Percentiles rank a stretch among this genome's conserved stretches.
Conservation (phyloP, 2,329 filamentous ascomycete species). For the Neoscytalidium dimidiatum region DNA sequence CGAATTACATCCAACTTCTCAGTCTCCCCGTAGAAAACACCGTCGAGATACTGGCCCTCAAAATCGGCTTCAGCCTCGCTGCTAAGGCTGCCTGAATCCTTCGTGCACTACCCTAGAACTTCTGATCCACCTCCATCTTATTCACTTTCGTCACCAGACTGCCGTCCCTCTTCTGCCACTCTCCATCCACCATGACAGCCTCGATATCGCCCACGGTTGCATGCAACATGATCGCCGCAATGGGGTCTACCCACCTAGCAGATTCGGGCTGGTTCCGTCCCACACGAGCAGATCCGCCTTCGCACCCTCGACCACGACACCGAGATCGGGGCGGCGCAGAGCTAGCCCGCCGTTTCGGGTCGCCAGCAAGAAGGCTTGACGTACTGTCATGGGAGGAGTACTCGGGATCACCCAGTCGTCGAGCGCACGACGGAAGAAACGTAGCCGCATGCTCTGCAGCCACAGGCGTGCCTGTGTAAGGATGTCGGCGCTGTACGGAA, state of each 20-base stretch:
- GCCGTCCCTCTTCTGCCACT: slow-evolving; percentile 51
- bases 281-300: slow-evolving; percentile 59
- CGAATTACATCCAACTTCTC: too few species aligned
- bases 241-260: slow-evolving; percentile 59
- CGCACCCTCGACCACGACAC: slow-evolving; percentile 53
- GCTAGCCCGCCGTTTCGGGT: slow-evolving; percentile 56
- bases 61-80: too few species aligned
- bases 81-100: slow-evolving; percentile 30
- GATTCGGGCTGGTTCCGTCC: slow-evolving; percentile 49
- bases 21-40: too few species aligned
- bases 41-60: too few species aligned
- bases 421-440: slow-evolving; percentile 43
- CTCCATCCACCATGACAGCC: slow-evolving; percentile 53
- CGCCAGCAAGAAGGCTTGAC: slow-evolving; percentile 58
- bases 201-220: slow-evolving; percentile 55
- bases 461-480: slow-evolving; percentile 54
- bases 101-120: slow-evolving; percentile 25
- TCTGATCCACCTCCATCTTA: slow-evolving; percentile 22
- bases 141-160: slow-evolving; percentile 31
- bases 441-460: slow-evolving; percentile 50
- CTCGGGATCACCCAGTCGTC: slow-evolving; percentile 46
- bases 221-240: slow-evolving; percentile 60
- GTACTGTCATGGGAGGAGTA: slow-evolving; percentile 54
- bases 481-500: slow-evolving; percentile 52
- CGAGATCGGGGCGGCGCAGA: slow-evolving; percentile 54